phyloP scores from a whole-genome alignment of 768 basidiomycete species.

The Saitozyma podzolica region DNA sequence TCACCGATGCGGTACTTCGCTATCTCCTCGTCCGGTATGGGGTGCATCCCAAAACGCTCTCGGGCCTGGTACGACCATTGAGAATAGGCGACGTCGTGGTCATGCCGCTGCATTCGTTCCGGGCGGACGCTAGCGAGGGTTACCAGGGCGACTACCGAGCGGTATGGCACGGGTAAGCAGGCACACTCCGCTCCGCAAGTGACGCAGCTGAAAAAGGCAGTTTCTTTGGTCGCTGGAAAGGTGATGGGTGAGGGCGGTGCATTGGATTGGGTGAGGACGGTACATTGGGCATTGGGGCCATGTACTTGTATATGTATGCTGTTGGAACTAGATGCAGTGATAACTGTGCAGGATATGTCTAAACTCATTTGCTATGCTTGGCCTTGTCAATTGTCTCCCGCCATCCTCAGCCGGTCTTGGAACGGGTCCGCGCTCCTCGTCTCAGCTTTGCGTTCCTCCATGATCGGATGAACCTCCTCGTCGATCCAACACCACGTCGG shows the following conservation, averaged over 20 bases:
- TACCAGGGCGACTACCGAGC: conserved; percentile 24
- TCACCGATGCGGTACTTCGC: conserved; percentile 24
- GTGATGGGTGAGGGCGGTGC: background rate
- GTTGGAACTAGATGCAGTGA: too few relatives aligned
- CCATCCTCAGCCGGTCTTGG: too few relatives aligned
- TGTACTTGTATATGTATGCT: too few relatives aligned
- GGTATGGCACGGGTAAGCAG: conserved; percentile 31
- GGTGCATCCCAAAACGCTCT: conserved; percentile 10
- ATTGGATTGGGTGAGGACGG: background rate
- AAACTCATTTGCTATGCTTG: too few relatives aligned
- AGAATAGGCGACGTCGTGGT: conserved; percentile 20
- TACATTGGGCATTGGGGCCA: too few relatives aligned
- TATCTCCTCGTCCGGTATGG: conserved; percentile 22
- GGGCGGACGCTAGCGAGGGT: conserved; percentile 29
- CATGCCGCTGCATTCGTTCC: conserved; percentile 30
- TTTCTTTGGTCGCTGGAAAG: background rate
- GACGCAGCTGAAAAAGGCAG: background rate
- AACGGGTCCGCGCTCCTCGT: too few relatives aligned
- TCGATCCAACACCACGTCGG: too few relatives aligned
- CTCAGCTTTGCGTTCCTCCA: too few relatives aligned
- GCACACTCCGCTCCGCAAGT: background rate
- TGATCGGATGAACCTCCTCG: too few relatives aligned
- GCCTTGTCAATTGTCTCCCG: too few relatives aligned
- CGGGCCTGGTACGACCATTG: conserved; percentile 7
- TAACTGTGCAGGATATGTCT: too few relatives aligned